Percentiles rank a stretch among this genome's conserved stretches.
phyloP scores from a whole-genome alignment of 2,329 filamentous ascomycete species.

The Trichoderma koningiopsis region DNA sequence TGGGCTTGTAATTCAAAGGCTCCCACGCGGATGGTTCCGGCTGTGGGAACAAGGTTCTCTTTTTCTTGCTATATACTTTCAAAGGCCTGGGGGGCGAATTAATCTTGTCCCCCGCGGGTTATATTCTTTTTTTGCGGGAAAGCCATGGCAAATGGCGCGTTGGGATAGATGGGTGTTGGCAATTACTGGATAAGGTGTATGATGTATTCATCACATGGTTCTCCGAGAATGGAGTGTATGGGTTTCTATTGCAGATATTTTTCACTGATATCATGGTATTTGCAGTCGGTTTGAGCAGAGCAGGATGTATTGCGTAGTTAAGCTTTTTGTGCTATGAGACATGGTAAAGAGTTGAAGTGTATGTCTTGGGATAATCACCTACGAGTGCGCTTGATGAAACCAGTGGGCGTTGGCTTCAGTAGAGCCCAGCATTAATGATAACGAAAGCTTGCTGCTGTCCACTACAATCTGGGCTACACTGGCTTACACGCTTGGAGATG shows the following conservation, averaged over 20 bases:
- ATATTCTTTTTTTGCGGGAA: constrained; percentile 16
- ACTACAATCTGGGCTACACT: background rate
- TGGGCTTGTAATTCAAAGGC: constrained; percentile 23
- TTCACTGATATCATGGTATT: constrained; percentile 17
- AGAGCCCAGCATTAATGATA: background rate
- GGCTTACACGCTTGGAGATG: background rate
- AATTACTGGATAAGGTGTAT: constrained; percentile 23
- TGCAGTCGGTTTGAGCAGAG: background rate
- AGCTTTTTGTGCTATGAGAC: background rate
- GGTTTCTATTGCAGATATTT: background rate
- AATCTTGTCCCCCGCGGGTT: background rate
- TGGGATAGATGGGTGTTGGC: constrained; percentile 24
- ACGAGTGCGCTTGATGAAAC: background rate
- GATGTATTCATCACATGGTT: constrained; percentile 17
- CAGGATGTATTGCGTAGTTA: background rate
- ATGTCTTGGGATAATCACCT: background rate
- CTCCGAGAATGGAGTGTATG: background rate
- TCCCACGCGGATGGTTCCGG: constrained; percentile 4
- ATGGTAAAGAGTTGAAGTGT: background rate
- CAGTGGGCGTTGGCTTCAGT: background rate
- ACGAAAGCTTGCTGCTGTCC: background rate
- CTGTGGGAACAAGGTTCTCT: constrained; percentile 3
- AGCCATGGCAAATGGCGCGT: constrained; percentile 20
- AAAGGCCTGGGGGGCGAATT: background rate
- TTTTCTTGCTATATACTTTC: constrained; percentile 24